Evolutionary conservation across 192 early-diverging fungal genomes (phyloP), one percentile per base, ranked within the genome.

Genomic region (Backusella tuberculispora): DNA sequence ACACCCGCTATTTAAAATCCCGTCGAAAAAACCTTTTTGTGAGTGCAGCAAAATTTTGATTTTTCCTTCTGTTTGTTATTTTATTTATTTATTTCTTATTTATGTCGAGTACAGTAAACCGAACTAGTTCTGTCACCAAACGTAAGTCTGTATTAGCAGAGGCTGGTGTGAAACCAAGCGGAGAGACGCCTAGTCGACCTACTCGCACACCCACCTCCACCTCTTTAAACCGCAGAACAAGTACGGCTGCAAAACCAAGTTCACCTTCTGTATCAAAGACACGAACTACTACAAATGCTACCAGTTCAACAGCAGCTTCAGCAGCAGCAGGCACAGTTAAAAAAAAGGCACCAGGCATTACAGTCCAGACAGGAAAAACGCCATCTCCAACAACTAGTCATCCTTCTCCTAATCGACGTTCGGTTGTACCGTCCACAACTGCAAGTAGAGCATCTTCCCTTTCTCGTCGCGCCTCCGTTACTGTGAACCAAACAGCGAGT

Each of bases 181-280:
- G 53, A 60, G 53, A 60, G 24, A 60, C 53, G 7, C 53, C 53
- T 24, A 60, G 21, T 60, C 21, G 53, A 60, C 53, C 53, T 13
- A 26, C 53, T 7, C 53, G 53, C 4, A 60, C 53, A 24, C 53
- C 53, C 21, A 60, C 53, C 21, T 26, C 53, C 21, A 60, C 68
- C 3, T 45, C 68, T 15, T 47, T 47, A 46, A 47, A 47, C 42
- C 42, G 68, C 12, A 40, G 45, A 44, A 44, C 45, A 24, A 69
- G 68, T 47, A 69, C 45, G 6, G 24, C 42, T 19, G 17, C 14
- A 3, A 69, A 46, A 34, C 68, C 68, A 9, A 21, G 42, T 47
- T 69, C 68, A 9, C 68, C 68, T 34, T 69, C 68, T 14, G 44
- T 69, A 0, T 69, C 68, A 21, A 45, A 47, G 21, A 69, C 68